Evolutionary conservation across 192 early-diverging fungal species (phyloP).

Genomic region (Entomortierella parvispora): DNA sequence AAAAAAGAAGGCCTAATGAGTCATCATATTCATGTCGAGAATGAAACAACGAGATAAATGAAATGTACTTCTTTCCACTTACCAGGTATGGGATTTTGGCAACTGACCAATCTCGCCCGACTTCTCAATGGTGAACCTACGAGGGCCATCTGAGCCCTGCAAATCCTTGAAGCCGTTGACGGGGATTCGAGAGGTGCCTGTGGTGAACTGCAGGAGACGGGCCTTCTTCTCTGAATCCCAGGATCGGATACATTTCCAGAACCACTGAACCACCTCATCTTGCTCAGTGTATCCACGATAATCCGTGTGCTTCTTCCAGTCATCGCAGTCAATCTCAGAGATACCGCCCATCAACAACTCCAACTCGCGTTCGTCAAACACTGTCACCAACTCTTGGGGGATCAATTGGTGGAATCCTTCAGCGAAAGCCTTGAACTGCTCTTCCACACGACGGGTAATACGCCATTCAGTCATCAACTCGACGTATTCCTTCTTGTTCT

Average conservation of each 20-base stretch:
- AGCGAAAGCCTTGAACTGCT: slow-evolving; percentile 96
- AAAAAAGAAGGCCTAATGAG: neutral
- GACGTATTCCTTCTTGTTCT: slow-evolving; percentile 97
- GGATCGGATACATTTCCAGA: slow-evolving; percentile 91
- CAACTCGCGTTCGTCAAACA: slow-evolving; percentile 98
- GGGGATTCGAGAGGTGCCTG: slow-evolving; percentile 96
- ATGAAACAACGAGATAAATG: neutral
- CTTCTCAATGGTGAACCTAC: slow-evolving; percentile 96
- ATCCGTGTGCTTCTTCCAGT: slow-evolving; percentile 99
- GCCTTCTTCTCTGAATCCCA: slow-evolving; percentile 96
- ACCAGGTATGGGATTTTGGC: slow-evolving; percentile 96
- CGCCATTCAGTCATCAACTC: slow-evolving; percentile 90
- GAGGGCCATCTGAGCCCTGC: slow-evolving; percentile 95
- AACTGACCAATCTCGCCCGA: slow-evolving; percentile 85
- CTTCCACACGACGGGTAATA: slow-evolving; percentile 90
- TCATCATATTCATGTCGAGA: neutral
- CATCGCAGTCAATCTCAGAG: slow-evolving; percentile 95
- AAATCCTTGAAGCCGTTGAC: slow-evolving; percentile 99
- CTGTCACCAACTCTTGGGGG: slow-evolving; percentile 92
- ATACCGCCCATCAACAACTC: slow-evolving; percentile 98
- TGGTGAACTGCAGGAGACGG: slow-evolving; percentile 96
- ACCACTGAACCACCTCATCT: slow-evolving; percentile 95
- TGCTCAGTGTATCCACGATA: slow-evolving; percentile 98
- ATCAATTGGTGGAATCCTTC: slow-evolving; percentile 96
- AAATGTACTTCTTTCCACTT: slow-evolving; percentile 17